Conservation (phyloP, 2,329 filamentous ascomycete species). For the Calycina herbarum region DNA sequence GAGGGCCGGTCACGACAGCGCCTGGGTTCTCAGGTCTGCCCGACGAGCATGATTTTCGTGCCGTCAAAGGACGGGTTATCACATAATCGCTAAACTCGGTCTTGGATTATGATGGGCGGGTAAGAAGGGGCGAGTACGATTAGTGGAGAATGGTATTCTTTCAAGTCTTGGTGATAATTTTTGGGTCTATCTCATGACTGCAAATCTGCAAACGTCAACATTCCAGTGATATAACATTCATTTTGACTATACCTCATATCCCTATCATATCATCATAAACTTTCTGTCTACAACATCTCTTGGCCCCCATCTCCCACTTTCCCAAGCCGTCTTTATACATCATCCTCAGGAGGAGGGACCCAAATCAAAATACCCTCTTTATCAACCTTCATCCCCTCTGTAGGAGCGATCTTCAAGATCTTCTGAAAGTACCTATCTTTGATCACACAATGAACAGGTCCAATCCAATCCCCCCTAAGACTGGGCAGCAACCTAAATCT, state of each 20-base stretch:
- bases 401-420: slow-evolving; percentile 76
- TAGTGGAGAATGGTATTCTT: too few relatives aligned
- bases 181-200: too few relatives aligned
- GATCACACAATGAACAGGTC: slow-evolving; percentile 68
- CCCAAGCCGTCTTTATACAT: background rate
- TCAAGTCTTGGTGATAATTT: too few relatives aligned
- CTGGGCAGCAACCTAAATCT: slow-evolving; percentile 74
- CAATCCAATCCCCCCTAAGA: slow-evolving; percentile 65
- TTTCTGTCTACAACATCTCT: background rate
- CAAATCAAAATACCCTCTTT: slow-evolving; percentile 65
- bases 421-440: slow-evolving; percentile 94
- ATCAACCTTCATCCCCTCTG: slow-evolving; percentile 66
- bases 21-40: too few relatives aligned
- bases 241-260: background rate
- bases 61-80: too few relatives aligned
- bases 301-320: background rate
- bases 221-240: background rate
- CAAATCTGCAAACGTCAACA: too few relatives aligned
- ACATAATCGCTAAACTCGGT: too few relatives aligned
- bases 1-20: too few relatives aligned
- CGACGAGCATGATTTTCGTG: too few relatives aligned
- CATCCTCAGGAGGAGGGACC: slow-evolving; percentile 47
- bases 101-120: too few relatives aligned
- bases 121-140: too few relatives aligned
- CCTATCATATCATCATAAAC: slow-evolving; percentile 13